phyloP scores from a whole-genome alignment of 768 basidiomycete species.

The Neoboletus brunneissimus region DNA sequence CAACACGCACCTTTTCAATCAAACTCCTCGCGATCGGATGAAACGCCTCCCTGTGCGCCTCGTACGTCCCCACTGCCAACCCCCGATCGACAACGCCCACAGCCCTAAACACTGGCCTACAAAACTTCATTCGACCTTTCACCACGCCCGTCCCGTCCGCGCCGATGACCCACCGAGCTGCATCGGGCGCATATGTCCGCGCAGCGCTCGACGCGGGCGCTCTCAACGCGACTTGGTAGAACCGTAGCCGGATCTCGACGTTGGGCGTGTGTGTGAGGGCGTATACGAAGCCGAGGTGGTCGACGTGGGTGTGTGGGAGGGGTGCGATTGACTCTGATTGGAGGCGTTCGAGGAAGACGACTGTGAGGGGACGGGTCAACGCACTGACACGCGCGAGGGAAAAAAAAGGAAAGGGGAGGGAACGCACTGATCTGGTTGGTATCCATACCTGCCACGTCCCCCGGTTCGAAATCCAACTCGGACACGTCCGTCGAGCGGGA shows the following conservation, averaged over 20 bases:
- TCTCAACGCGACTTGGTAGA: slow-evolving; percentile 67
- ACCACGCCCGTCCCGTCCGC: slow-evolving; percentile 52
- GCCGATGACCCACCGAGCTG: slow-evolving; percentile 68
- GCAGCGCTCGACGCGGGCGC: slow-evolving; percentile 50
- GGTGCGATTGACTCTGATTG: slow-evolving; percentile 46
- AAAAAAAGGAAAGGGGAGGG: too few species aligned
- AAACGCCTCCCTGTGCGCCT: slow-evolving; percentile 49
- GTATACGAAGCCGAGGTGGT: slow-evolving; percentile 56
- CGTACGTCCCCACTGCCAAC: slow-evolving; percentile 53
- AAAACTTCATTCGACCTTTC: slow-evolving; percentile 86
- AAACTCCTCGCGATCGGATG: slow-evolving; percentile 75
- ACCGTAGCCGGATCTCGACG: slow-evolving; percentile 74
- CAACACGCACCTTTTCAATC: slow-evolving; percentile 63
- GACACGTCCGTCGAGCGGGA: slow-evolving; percentile 51
- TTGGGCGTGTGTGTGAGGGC: slow-evolving; percentile 51
- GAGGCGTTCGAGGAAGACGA: slow-evolving; percentile 82
- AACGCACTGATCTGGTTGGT: slow-evolving; percentile 72
- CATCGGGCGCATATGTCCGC: slow-evolving; percentile 47
- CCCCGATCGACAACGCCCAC: slow-evolving; percentile 49
- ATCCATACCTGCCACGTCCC: slow-evolving; percentile 63
- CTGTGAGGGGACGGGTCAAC: slow-evolving; percentile 33
- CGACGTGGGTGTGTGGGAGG: slow-evolving; percentile 58
- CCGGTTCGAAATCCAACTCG: slow-evolving; percentile 50
- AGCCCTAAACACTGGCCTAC: slow-evolving; percentile 61
- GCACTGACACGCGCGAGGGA: too few species aligned